Base-by-base conservation (phyloP, 2,329 filamentous ascomycete species). In the Phoma sp. region DNA sequence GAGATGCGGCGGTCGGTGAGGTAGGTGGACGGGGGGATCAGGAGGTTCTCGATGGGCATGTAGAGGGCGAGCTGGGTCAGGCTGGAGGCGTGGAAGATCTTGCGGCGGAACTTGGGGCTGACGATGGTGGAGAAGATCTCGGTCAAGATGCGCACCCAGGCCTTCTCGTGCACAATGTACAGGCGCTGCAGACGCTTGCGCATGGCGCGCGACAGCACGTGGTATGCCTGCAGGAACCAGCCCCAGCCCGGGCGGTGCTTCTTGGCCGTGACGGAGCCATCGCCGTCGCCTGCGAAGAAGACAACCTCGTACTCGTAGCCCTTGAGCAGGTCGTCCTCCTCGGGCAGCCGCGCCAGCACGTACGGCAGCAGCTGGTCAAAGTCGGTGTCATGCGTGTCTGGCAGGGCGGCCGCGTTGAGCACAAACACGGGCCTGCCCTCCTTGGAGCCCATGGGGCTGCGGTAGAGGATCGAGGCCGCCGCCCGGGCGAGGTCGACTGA, bases 181-280 rank as follows among this genome's bases (percentile, higher is more conserved):
- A 85, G 73, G 64, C 77, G 80, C 65, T 82, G 79, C 52, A 85
- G 74, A 53, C 80, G 75, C 74, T 84, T 85, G 54, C 82, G 76
- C 66, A 81, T 80, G 4, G 81, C 82, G 55, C 82, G 71, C 30
- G 79, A 79, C 46, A 84, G 75, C 56, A 83, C 75, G 63, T 83
- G 80, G 68, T 85, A 85, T 13, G 82, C 82, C 61, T 84, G 82
- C 45, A 84, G 69, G 59, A 82, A 83, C 82, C 82, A 85, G 35
- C 80, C 80, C 76, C 80, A 82, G 24, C 79, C 79, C 1, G 82
- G 82, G 39, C 77, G 64, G 45, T 74, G 75, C 68, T 80, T 82
- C 68, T 78, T 82, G 37, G 71, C 68, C 8, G 77, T 78, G 11
- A 71, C 74, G 41, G 74, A 76, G 42, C 77, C 79, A 41, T 76